These are phyloP conservation scores for Plectranthus barbatus DNA, from an alignment of 257 asterid genomes.

Conservation along the genomic window DNA sequence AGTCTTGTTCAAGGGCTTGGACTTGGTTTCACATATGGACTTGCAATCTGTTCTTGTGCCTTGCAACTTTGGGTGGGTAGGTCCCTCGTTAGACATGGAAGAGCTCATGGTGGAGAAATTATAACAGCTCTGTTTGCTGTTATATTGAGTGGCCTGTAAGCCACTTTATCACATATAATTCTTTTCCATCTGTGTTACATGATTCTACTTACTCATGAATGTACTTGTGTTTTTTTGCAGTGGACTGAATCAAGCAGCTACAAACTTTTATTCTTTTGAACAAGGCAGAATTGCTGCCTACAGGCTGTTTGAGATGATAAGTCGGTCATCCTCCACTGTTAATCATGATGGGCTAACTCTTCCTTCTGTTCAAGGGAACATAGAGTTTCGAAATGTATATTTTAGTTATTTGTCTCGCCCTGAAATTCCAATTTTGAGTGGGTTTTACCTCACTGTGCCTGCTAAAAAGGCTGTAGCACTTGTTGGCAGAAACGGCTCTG, in stretches of 20 bases:
- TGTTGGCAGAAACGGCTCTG: slow-evolving; percentile 99
- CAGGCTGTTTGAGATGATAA: slow-evolving; percentile 94
- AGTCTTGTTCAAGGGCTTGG: slow-evolving; percentile 99
- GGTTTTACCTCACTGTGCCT: slow-evolving; percentile 95
- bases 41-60: slow-evolving; percentile 98
- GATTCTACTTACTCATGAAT: neutral
- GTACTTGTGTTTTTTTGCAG: slow-evolving; percentile 35
- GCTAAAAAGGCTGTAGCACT: slow-evolving; percentile 98
- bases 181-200: slow-evolving; percentile 7
- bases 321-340: slow-evolving; percentile 73
- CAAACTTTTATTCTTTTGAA: slow-evolving; percentile 94
- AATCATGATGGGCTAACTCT: slow-evolving; percentile 83
- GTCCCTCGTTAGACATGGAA: slow-evolving; percentile 60
- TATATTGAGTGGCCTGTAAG: slow-evolving; percentile 99
- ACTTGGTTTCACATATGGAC: slow-evolving; percentile 99
- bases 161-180: slow-evolving; percentile 18
- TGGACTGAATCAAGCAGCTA: slow-evolving; percentile 99
- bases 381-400: slow-evolving; percentile 96
- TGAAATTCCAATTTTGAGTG: slow-evolving; percentile 97
- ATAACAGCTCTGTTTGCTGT: slow-evolving; percentile 90
- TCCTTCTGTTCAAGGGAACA: slow-evolving; percentile 87
- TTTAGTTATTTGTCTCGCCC: slow-evolving; percentile 98
- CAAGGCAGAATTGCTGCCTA: slow-evolving; percentile 99
- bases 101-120: slow-evolving; percentile 93
- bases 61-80: slow-evolving; percentile 99